These are phyloP conservation scores for Starmerella tilneyi DNA, from an alignment of 805 yeast species.

Conservation along the genomic window DNA sequence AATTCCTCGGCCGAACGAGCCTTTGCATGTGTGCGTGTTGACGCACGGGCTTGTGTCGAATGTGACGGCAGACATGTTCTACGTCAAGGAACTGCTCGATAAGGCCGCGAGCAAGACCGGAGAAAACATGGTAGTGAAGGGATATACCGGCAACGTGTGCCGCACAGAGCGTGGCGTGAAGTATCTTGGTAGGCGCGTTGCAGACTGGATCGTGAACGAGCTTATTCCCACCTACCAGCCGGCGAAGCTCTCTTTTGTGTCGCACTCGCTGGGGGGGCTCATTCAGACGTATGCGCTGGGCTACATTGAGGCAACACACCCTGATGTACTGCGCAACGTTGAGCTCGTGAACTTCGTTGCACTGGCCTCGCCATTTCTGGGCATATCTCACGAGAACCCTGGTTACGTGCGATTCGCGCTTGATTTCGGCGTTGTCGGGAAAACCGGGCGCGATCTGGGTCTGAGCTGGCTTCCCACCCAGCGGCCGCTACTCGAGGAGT, in stretches of 20 bases:
- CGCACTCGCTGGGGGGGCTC: conserved; percentile 90
- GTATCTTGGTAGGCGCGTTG: conserved; percentile 72
- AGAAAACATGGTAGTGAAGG: conserved; percentile 69
- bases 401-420: conserved; percentile 72
- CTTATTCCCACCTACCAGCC: conserved; percentile 40
- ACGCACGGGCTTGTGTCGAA: conserved; percentile 93
- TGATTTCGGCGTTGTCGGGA: conserved; percentile 82
- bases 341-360: conserved; percentile 72
- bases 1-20: conserved; percentile 39
- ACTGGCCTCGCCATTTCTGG: conserved; percentile 80
- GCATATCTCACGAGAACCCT: conserved; percentile 82
- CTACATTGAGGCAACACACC: conserved; percentile 51
- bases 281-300: conserved; percentile 87
- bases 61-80: conserved; percentile 80
- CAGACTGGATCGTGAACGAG: conserved; percentile 54
- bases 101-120: conserved; percentile 35
- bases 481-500: conserved; percentile 58
- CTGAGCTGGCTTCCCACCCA: conserved; percentile 37
- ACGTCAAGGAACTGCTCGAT: conserved; percentile 71
- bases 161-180: conserved; percentile 83
- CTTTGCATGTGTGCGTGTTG: conserved; percentile 71
- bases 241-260: conserved; percentile 67
- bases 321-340: conserved; percentile 55
- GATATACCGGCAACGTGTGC: conserved; percentile 73
- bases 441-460: conserved; percentile 84